phyloP scores from a whole-genome alignment of 139 green algal species.

The Picochlorum sp. region DNA sequence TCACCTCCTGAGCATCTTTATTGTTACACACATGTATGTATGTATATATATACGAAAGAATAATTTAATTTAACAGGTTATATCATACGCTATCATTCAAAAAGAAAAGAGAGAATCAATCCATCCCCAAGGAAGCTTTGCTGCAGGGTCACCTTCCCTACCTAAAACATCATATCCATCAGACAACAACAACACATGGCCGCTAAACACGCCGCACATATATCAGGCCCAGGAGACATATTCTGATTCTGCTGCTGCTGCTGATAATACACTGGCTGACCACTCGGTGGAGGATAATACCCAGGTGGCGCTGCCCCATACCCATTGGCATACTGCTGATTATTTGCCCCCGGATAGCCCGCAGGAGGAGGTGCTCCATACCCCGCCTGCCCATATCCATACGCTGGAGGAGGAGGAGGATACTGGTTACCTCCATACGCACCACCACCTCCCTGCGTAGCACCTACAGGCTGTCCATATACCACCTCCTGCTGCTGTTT shows the following conservation, averaged over 20 bases:
- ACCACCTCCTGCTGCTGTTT: background rate
- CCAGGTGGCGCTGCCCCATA: constrained; percentile 8
- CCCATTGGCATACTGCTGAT: constrained; percentile 1
- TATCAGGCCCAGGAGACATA: constrained; percentile 1
- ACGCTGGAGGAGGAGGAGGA: background rate
- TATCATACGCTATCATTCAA: background rate
- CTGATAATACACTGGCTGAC: constrained; percentile 13
- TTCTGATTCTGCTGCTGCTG: background rate
- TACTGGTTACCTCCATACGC: background rate
- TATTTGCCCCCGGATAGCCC: constrained; percentile 5
- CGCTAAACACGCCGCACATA: constrained; percentile 13
- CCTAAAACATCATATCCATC: constrained; percentile 15
- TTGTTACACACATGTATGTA: background rate
- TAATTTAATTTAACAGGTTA: background rate
- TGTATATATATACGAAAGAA: background rate
- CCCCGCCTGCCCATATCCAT: background rate
- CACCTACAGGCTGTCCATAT: background rate
- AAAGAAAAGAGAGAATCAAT: background rate
- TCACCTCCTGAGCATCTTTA: no score
- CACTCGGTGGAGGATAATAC: constrained; percentile 18
- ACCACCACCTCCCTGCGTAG: background rate
- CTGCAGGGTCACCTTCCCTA: background rate
- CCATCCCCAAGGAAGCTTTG: background rate
- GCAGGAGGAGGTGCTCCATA: constrained; percentile 9
- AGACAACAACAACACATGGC: constrained; percentile 22